phyloP scores from a whole-genome alignment of 345 rosid species.

The Populus alba region DNA sequence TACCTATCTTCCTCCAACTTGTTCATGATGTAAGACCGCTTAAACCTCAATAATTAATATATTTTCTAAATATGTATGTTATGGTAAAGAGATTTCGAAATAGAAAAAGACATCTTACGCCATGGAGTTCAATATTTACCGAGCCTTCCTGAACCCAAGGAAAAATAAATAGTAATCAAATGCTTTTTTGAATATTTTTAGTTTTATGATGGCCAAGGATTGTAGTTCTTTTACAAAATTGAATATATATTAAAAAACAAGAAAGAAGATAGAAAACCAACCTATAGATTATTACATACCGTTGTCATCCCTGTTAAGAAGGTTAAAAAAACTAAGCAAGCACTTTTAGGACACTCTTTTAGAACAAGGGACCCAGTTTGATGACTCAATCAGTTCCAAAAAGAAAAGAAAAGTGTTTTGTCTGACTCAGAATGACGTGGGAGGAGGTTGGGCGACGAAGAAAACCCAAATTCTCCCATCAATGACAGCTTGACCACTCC shows the following conservation, averaged over 20 bases:
- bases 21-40: too few relatives aligned
- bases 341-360: conserved; percentile 23
- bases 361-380: conserved; percentile 12
- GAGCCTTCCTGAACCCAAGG: too few relatives aligned
- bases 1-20: too few relatives aligned
- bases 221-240: neutral
- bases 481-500: conserved; percentile 16
- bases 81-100: too few relatives aligned
- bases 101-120: too few relatives aligned
- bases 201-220: neutral
- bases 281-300: too few relatives aligned
- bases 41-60: too few relatives aligned
- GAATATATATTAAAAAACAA: too few relatives aligned
- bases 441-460: conserved; percentile 24
- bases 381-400: conserved; percentile 31
- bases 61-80: too few relatives aligned
- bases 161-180: neutral
- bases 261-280: too few relatives aligned
- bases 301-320: neutral
- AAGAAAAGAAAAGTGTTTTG: conserved; percentile 40
- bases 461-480: conserved; percentile 30
- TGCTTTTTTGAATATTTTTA: neutral
- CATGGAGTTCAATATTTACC: too few relatives aligned
- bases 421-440: conserved; percentile 57
- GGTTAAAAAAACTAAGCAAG: conserved; percentile 3